Base-by-base conservation (phyloP, 495 filamentous ascomycete species). In the Penicillium verhagenii region DNA sequence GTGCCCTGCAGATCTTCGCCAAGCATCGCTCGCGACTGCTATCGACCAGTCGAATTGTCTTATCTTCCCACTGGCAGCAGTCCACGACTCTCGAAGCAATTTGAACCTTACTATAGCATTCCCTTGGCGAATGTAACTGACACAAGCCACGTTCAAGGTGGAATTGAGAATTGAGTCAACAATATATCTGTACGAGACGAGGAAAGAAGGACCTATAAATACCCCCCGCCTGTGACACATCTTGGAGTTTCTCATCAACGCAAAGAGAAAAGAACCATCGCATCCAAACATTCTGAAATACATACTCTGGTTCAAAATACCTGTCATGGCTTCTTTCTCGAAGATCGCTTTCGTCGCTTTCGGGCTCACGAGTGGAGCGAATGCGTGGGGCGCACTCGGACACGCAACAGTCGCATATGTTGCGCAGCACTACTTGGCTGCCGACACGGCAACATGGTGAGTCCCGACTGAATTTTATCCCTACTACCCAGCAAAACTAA, bases 341-440 rank as follows among this genome's bases (percentile, higher is more conserved):
- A 40, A 52, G 1, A 6, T 55, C 31, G 58, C 53, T 21, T 35
- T 67, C 1, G 28, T 65, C 18, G 28, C 51, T 8, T 43, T 65
- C 2, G 58, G 61, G 0, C 28, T 40, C 2, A 11, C 40, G 7
- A 56, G 47, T 8, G 61, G 61, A 5, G 64, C 53, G 14, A 55
- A 55, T 33, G 81, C 79, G 25, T 85, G 82, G 82, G 82, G 82
- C 24, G 58, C 59, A 4, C 57, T 88, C 39, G 85, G 85, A 49
- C 84, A 88, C 55, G 75, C 82, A 50, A 83, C 85, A 1, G 75
- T 86, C 7, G 84, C 78, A 21, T 84, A 82, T 58, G 67, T 86
- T 47, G 83, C 82, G 9, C 67, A 73, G 39, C 68, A 82, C 59
- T 85, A 82, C 60, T 66, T 83, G 6, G 60, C 67, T 1, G 44